Conservation (phyloP, 2,329 filamentous ascomycete species). For the Lasiodiplodia citricola region DNA sequence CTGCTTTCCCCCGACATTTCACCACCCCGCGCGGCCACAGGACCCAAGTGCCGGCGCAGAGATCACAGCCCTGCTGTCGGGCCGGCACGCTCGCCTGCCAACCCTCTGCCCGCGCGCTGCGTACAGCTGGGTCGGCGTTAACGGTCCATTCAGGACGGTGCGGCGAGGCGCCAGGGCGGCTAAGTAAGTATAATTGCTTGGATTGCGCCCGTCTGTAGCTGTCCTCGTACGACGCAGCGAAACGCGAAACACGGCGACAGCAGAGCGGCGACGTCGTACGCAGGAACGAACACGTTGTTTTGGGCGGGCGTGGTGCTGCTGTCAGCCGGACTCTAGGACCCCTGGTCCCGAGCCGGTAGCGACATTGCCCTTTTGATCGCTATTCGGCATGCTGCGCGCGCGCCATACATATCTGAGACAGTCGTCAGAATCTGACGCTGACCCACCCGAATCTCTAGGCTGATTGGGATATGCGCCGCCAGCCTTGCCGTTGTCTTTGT, state of each 20-base stretch:
- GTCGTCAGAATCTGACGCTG: conserved; percentile 26
- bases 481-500: conserved; percentile 20
- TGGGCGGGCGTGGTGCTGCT: conserved; percentile 1
- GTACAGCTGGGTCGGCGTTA: neutral
- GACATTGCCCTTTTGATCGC: conserved; percentile 7
- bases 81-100: neutral
- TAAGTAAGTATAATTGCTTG: neutral
- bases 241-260: conserved; percentile 17
- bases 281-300: conserved; percentile 24
- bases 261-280: conserved; percentile 22
- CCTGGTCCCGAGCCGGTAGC: neutral
- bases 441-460: conserved; percentile 27
- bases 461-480: conserved; percentile 27
- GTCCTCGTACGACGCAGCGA: conserved; percentile 7
- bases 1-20: neutral
- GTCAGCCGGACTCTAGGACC: conserved; percentile 5
- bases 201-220: conserved; percentile 5
- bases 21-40: neutral
- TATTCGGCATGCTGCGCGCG: conserved; percentile 1
- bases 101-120: neutral
- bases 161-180: neutral
- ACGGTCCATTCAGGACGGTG: neutral
- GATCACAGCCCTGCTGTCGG: conserved; percentile 16
- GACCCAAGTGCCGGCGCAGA: neutral
- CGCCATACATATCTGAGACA: conserved; percentile 21